A percentile compares a stretch with the other conserved stretches of the same genome.
phyloP scores from a whole-genome alignment of 306 rosid species.

The Corylus americana region DNA sequence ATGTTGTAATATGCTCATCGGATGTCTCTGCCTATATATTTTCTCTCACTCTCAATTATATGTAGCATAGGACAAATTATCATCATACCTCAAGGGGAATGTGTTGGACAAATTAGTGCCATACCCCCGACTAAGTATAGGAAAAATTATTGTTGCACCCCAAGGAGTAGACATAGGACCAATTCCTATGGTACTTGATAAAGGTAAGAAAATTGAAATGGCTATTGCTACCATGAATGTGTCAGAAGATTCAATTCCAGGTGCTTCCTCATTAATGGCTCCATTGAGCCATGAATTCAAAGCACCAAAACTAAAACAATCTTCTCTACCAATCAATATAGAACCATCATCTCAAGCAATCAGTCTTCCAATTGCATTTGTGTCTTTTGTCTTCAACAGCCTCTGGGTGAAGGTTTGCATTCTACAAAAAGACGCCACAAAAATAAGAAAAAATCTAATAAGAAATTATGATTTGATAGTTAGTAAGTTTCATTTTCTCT shows the following conservation, averaged over 20 bases:
- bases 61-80: conserved; percentile 13
- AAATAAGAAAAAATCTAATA: conserved; percentile 45
- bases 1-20: no score
- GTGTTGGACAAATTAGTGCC: no score
- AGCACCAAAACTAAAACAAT: conserved; percentile 14
- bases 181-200: no score
- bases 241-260: background rate
- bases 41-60: no score
- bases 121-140: no score
- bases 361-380: conserved; percentile 25
- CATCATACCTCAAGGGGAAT: background rate
- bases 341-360: conserved; percentile 1
- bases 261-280: conserved; percentile 6
- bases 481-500: conserved; percentile 12
- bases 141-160: no score
- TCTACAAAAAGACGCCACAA: conserved; percentile 37
- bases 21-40: no score
- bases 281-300: conserved; percentile 28
- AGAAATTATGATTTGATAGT: conserved; percentile 30
- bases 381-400: conserved; percentile 28
- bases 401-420: conserved; percentile 9
- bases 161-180: no score
- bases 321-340: background rate
- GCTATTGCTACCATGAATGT: no score
- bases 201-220: no score